These are phyloP conservation scores for Bipolaris victoriae DNA, from an alignment of 2,329 filamentous ascomycete genomes.

Conservation along the genomic window DNA sequence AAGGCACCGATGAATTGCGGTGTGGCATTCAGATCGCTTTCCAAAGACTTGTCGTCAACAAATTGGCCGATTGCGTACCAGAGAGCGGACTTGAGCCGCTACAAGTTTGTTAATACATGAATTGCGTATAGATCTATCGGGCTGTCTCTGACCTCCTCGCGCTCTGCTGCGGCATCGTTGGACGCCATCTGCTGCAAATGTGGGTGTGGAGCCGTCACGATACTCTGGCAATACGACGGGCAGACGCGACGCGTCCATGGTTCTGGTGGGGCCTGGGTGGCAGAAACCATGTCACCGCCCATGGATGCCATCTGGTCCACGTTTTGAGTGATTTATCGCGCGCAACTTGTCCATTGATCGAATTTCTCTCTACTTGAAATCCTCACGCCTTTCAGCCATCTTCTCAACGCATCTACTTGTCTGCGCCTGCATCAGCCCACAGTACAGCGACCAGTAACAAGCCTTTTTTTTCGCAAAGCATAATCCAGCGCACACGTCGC, in stretches of 20 bases:
- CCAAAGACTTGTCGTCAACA: conserved; percentile 81
- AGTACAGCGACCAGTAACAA: neutral
- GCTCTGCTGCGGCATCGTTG: conserved; percentile 31
- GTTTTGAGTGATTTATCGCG: conserved; percentile 18
- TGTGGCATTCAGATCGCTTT: conserved; percentile 80
- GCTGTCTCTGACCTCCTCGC: conserved; percentile 38
- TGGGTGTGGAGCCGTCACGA: conserved; percentile 3
- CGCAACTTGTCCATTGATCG: neutral
- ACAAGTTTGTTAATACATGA: conserved; percentile 6
- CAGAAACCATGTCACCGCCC: conserved; percentile 16
- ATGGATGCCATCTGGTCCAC: conserved; percentile 12
- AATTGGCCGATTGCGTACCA: conserved; percentile 61
- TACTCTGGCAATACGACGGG: conserved; percentile 6
- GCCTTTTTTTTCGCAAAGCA: neutral
- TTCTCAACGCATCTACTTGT: neutral
- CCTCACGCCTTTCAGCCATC: neutral
- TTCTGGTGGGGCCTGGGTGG: conserved; percentile 27
- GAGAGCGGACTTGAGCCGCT: conserved; percentile 57
- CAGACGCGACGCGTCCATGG: conserved; percentile 30
- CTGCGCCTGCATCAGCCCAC: neutral
- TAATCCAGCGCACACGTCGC: neutral
- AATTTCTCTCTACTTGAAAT: neutral
- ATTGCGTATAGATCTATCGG: neutral
- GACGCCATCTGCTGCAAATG: conserved; percentile 32
- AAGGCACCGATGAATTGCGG: conserved; percentile 80